Evolutionary conservation across 225 moss, liverwort and hornwort species (phyloP).

Genomic region (Bryoerythrophyllum caledonicum): DNA sequence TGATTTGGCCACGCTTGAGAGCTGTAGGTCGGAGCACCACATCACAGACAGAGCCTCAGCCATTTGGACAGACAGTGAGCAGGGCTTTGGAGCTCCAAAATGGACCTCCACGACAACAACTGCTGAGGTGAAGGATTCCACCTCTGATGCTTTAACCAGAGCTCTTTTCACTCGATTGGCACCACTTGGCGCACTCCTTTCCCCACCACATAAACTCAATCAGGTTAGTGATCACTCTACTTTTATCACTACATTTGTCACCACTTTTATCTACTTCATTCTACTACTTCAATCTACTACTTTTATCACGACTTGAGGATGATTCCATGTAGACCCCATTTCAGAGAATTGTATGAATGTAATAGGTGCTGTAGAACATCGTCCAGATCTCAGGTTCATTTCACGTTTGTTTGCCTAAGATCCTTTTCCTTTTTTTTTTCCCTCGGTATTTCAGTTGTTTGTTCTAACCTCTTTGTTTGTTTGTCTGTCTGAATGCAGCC

Average conservation of each 20-base stretch:
- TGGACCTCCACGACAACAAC: constrained; percentile 27
- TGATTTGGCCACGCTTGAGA: constrained; percentile 24
- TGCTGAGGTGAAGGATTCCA: constrained; percentile 11
- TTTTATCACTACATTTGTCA: too few species aligned
- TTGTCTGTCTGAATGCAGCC: constrained; percentile 48
- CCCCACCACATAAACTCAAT: constrained; percentile 64
- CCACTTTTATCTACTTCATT: too few species aligned
- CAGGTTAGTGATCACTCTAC: constrained; percentile 40
- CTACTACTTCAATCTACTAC: too few species aligned
- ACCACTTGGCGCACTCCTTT: constrained; percentile 48
- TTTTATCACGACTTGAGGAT: too few species aligned
- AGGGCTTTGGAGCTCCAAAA: constrained; percentile 44
- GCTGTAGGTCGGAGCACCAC: constrained; percentile 32
- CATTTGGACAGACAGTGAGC: constrained; percentile 43
- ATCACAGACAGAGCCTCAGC: constrained; percentile 21
- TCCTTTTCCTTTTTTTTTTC: too few species aligned
- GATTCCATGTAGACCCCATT: too few species aligned
- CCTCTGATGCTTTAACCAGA: constrained; percentile 47
- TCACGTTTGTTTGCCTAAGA: too few species aligned
- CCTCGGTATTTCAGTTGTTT: neutral
- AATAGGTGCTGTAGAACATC: too few species aligned
- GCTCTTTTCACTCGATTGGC: constrained; percentile 67
- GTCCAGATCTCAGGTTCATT: too few species aligned
- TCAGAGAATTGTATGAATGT: too few species aligned
- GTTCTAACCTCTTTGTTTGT: neutral